Conservation (phyloP, 495 filamentous ascomycete genomes). For the Annulohypoxylon stygium region DNA sequence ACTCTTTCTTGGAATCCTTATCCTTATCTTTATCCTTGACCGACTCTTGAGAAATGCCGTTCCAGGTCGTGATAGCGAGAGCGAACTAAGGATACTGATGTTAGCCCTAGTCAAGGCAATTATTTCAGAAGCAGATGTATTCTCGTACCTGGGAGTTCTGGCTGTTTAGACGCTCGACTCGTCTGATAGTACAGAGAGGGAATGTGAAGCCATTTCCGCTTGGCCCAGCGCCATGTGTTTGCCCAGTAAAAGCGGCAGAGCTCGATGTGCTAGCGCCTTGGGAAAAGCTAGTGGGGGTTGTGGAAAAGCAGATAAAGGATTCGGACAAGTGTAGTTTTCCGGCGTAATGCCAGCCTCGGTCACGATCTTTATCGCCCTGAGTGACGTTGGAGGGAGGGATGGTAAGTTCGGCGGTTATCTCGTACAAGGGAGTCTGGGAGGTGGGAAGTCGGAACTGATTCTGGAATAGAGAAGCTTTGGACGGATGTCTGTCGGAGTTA, state of each 20-base stretch:
- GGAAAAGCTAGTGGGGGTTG: slow-evolving; percentile 87
- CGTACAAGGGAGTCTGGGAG: slow-evolving; percentile 89
- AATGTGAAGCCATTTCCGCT: slow-evolving; percentile 96
- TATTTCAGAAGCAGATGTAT: background rate
- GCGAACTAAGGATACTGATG: slow-evolving; percentile 71
- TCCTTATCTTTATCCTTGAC: slow-evolving; percentile 55
- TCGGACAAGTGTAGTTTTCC: slow-evolving; percentile 95
- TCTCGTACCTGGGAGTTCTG: slow-evolving; percentile 75
- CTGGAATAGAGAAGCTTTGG: slow-evolving; percentile 93
- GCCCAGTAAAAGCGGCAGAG: slow-evolving; percentile 84
- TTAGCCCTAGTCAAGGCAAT: slow-evolving; percentile 9
- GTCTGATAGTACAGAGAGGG: slow-evolving; percentile 89
- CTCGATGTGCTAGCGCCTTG: slow-evolving; percentile 79
- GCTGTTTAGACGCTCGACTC: slow-evolving; percentile 92
- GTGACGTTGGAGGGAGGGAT: slow-evolving; percentile 74
- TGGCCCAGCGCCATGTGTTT: slow-evolving; percentile 91
- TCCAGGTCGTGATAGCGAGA: slow-evolving; percentile 95
- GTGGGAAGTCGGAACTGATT: slow-evolving; percentile 95
- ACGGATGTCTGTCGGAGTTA: slow-evolving; percentile 79
- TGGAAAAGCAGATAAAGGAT: slow-evolving; percentile 94
- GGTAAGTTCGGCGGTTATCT: slow-evolving; percentile 95
- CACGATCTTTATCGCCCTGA: slow-evolving; percentile 72
- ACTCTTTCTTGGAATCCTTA: slow-evolving; percentile 58
- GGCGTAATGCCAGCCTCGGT: slow-evolving; percentile 85
- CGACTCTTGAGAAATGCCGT: slow-evolving; percentile 73